These are phyloP conservation scores for Huntiella omanensis DNA, from an alignment of 2,329 filamentous ascomycete species.

Conservation along the genomic window DNA sequence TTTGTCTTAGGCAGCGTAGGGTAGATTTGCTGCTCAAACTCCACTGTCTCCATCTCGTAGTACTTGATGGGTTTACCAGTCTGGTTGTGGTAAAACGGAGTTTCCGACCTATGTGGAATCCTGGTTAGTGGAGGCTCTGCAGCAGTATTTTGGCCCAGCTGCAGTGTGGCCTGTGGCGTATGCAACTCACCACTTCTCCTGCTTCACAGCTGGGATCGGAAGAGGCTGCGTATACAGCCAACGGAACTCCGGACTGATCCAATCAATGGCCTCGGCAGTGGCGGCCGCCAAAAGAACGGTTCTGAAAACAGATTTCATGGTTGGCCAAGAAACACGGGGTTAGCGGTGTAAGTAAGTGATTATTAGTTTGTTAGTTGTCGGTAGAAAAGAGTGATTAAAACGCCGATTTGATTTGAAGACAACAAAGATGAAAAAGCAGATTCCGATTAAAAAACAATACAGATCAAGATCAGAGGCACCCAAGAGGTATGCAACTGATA, in stretches of 20 bases:
- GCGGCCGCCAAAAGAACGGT: slow-evolving; percentile 3
- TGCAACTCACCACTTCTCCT: slow-evolving; percentile 20
- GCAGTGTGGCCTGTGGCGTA: not conserved
- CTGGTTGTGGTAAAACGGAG: slow-evolving; percentile 19
- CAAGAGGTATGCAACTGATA: not conserved
- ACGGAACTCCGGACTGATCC: slow-evolving; percentile 11
- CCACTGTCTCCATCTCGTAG: slow-evolving; percentile 19
- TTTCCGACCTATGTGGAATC: slow-evolving; percentile 8
- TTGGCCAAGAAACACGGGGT: not conserved
- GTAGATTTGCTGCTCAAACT: slow-evolving; percentile 20
- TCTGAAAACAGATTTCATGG: slow-evolving; percentile 3
- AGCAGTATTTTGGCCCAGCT: no score
- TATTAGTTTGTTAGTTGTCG: not conserved
- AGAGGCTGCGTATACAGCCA: slow-evolving; percentile 17
- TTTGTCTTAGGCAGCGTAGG: slow-evolving; percentile 18
- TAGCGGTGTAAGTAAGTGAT: not conserved
- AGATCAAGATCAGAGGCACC: not conserved
- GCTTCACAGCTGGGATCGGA: slow-evolving; percentile 25
- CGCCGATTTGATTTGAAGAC: not conserved
- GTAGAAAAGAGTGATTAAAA: not conserved
- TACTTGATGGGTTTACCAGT: slow-evolving; percentile 20
- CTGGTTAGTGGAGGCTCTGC: no score
- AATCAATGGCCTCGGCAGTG: slow-evolving; percentile 8
- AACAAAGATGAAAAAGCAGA: not conserved
- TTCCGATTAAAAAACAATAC: not conserved